phyloP scores from a whole-genome alignment of 225 moss, liverwort and hornwort species.

The Bryum argenteum region DNA sequence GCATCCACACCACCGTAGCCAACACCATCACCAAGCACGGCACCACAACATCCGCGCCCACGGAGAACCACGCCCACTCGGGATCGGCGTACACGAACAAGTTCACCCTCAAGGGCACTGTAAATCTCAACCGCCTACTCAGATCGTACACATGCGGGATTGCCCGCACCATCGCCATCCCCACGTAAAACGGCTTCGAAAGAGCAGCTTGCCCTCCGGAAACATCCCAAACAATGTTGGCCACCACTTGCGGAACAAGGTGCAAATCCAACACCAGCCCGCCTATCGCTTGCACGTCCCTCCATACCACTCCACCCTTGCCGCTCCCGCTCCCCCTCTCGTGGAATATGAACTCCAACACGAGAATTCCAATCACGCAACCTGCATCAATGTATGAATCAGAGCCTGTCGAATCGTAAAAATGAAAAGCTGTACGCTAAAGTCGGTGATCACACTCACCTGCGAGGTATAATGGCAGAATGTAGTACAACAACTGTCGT shows the following conservation, averaged over 20 bases:
- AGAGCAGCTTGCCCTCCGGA: conserved; percentile 33
- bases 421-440: no score
- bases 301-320: conserved; percentile 39
- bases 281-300: conserved; percentile 32
- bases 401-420: no score
- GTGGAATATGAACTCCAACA: conserved; percentile 27
- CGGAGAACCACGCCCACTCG: conserved; percentile 51
- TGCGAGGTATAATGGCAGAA: conserved; percentile 29
- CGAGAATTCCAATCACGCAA: conserved; percentile 27
- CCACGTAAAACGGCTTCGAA: conserved; percentile 37
- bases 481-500: conserved; percentile 12
- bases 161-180: conserved; percentile 42
- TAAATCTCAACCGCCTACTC: conserved; percentile 27
- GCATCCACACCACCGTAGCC: conserved; percentile 33
- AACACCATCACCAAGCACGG: conserved; percentile 30
- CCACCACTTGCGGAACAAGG: conserved; percentile 49
- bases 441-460: neutral
- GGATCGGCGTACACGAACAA: conserved; percentile 42
- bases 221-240: conserved; percentile 49
- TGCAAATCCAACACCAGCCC: conserved; percentile 50
- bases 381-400: conserved; percentile 7
- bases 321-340: conserved; percentile 20
- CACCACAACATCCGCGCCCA: conserved; percentile 40
- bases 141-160: conserved; percentile 48
- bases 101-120: conserved; percentile 12